Evolutionary conservation across 1,139 yeast species (phyloP), one percentile per base, ranked within the genome.

Genomic region (Protomyces macrosporus): DNA sequence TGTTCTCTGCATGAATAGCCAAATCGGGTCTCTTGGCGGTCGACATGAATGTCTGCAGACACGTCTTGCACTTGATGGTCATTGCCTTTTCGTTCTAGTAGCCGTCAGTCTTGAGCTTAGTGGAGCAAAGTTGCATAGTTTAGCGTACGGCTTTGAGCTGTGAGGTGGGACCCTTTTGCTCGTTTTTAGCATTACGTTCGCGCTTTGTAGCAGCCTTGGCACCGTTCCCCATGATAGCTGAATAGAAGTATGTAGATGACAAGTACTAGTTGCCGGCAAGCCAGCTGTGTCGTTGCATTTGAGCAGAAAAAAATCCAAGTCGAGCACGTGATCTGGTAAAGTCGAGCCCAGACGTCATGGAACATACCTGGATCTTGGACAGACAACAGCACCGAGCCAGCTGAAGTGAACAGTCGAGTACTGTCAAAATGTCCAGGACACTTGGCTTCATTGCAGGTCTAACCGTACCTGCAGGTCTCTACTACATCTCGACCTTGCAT

Each of bases 401-500:
- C 23, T 23, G 23, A 23, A 23, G 23, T 23, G 23, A 23, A 1
- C 23, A 2, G 23, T 23, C 23, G 23, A 1, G 1, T 23, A 23
- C 23, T 23, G 23, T 2, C 23, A 23, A 23, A 2, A 58, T 58
- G 62, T 58, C 62, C 3, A 51, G 62, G 30, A 58, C 62, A 33
- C 53, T 58, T 4, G 62, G 62, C 23, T 52, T 58, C 45, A 52
- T 58, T 32, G 62, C 62, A 3, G 62, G 62, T 4, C 56, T 58
- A 6, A 58, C 62, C 4, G 62, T 58, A n/a, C 56, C 62, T 14
- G 62, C 62, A 6, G 56, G 62, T 5, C 34, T 58, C 5, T 58
- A 58, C 53, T 58, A 58, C 48, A 39, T 58, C 35, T 58, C 62
- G 12, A 55, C 45, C n/a, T 34, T 58, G 16, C 62, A 58, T 32